phyloP scores from a whole-genome alignment of 352 stramenopile genomes.

The Detonula confervacea region DNA sequence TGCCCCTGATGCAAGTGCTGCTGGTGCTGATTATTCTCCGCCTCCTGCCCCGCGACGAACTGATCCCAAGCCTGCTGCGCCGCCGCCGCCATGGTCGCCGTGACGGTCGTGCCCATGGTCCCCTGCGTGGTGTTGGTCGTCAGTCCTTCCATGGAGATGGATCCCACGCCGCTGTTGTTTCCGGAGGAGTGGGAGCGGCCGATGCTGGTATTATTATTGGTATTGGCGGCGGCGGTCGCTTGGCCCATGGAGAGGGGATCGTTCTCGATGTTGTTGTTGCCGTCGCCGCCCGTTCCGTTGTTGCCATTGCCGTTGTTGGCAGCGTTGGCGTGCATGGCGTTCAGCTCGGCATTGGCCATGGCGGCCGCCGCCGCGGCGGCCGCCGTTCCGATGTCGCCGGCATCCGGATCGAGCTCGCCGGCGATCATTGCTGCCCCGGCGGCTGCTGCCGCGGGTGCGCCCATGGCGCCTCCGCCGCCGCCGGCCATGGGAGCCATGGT shows the following conservation, averaged over 20 bases:
- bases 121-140: background rate
- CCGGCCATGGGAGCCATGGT: too few species aligned
- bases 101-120: slow-evolving; percentile 25
- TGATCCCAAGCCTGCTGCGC: slow-evolving; percentile 25
- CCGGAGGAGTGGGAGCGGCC: background rate
- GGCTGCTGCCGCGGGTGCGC: too few species aligned
- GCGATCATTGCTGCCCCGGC: too few species aligned
- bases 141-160: slow-evolving; percentile 11
- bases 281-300: background rate
- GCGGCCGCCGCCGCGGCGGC: background rate
- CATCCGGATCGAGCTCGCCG: too few species aligned
- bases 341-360: background rate
- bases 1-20: too few species aligned
- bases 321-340: background rate
- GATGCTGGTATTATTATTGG: background rate
- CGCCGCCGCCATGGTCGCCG: slow-evolving; percentile 1
- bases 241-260: slow-evolving; percentile 54
- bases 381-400: too few species aligned
- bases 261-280: slow-evolving; percentile 27
- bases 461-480: too few species aligned
- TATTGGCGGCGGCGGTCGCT: background rate
- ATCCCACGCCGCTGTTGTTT: background rate
- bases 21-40: too few species aligned
- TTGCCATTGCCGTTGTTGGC: background rate
- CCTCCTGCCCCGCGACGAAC: slow-evolving; percentile 5